These are phyloP conservation scores for Moesziomyces parantarcticus DNA, from an alignment of 1,284 basidiomycete species.

Conservation along the genomic window DNA sequence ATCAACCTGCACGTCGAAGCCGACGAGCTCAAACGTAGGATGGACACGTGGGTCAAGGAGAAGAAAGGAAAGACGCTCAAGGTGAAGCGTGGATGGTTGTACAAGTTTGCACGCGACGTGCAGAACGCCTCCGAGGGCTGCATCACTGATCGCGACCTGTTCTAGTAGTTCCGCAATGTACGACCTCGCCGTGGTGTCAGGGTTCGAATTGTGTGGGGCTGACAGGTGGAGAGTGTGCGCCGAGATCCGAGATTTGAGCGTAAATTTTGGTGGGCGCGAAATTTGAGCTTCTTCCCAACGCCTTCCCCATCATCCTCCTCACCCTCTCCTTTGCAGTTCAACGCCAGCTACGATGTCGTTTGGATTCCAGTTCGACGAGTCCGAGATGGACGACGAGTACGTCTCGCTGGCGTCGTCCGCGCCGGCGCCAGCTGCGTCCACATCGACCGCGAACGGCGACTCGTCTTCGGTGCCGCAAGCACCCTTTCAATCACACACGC, in stretches of 20 bases:
- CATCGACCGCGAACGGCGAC: background rate
- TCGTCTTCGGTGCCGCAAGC: conserved; percentile 3
- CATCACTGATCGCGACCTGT: conserved; percentile 42
- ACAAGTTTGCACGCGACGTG: conserved; percentile 49
- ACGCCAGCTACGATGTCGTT: conserved; percentile 26
- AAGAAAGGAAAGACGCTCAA: conserved; percentile 34
- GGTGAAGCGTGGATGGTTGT: conserved; percentile 47
- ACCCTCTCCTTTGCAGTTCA: too few species aligned
- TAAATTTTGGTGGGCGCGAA: conserved; percentile 5
- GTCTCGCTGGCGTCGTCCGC: conserved; percentile 12
- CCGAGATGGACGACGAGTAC: conserved; percentile 48
- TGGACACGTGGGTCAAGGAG: conserved; percentile 37
- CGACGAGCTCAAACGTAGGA: conserved; percentile 25
- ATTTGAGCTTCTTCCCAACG: background rate
- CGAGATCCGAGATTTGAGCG: conserved; percentile 21
- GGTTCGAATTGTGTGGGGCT: background rate
- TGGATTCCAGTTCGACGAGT: conserved; percentile 47
- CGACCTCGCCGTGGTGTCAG: too few species aligned
- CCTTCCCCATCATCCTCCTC: too few species aligned
- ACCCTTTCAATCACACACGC: conserved; percentile 11
- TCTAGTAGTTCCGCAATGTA: conserved; percentile 19
- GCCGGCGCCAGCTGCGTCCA: conserved; percentile 1
- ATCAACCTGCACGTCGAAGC: conserved; percentile 49
- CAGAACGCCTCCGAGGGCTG: conserved; percentile 50
- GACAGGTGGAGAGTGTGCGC: conserved; percentile 6